Evolutionary conservation across 208 protist genomes (phyloP).

Genomic region (Acanthamoeba royreba): DNA sequence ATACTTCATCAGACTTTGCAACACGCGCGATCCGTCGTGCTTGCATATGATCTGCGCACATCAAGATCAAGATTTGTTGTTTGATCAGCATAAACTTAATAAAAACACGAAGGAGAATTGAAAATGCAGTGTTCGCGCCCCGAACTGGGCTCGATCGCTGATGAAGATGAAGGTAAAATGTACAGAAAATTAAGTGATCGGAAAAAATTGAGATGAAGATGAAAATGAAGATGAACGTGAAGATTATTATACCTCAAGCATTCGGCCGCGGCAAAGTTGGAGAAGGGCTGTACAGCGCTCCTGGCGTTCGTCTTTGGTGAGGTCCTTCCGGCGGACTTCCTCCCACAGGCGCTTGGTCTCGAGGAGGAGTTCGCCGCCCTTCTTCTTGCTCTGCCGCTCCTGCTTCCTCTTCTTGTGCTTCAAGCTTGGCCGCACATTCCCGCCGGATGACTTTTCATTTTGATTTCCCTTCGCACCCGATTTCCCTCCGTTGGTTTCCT

Average conservation of each 20-base stretch:
- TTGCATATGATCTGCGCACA: conserved; percentile 28
- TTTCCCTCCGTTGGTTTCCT: neutral
- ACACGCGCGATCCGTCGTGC: conserved; percentile 23
- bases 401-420: conserved; percentile 5
- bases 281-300: neutral
- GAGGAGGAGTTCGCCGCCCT: neutral
- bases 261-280: neutral
- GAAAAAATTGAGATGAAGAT: neutral
- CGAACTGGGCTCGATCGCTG: too few species aligned
- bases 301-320: neutral
- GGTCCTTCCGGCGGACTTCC: neutral
- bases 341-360: conserved; percentile 40
- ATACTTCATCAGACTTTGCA: conserved; percentile 14
- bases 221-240: neutral
- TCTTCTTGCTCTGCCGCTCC: conserved; percentile 19
- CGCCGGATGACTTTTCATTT: neutral
- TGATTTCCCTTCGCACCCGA: neutral
- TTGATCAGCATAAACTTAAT: neutral
- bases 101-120: neutral
- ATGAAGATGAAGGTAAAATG: neutral
- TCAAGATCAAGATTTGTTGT: neutral
- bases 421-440: neutral
- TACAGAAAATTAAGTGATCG: neutral
- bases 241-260: neutral
- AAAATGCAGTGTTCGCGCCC: too few species aligned